Base-by-base conservation (phyloP, 2,329 filamentous ascomycete species). In the Venturiaceae sp. region DNA sequence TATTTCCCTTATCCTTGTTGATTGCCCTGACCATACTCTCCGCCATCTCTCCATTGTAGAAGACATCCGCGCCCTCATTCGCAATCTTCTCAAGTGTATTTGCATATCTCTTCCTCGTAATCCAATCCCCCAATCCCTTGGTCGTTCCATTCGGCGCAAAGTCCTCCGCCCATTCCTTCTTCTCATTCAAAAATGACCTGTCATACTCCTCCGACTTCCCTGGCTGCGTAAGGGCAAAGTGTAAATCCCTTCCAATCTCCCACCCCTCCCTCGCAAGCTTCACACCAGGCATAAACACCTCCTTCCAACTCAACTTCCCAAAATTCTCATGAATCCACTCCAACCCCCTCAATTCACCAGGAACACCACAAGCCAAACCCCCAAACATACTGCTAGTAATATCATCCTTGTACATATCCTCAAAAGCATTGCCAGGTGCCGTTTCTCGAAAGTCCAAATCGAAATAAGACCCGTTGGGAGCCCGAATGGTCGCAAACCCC, bases 361-460 rank as follows among this genome's bases (percentile, higher is more conserved):
- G 88, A 0, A 92, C 81, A 44, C 78, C 87, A 46, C 62, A 39
- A 2, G 72, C 86, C 33, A 95, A 73, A 0, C 90, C 91, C 2
- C 89, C 88, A 30, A 76, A 77, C 1, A 92, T 75, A 58, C 88
- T 91, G 1, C 80, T 83, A 1, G 78, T 71, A 1, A 80, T 76
- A 62, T 94, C 86, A 58, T 84, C 83, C 60, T 82, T 79, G 70
- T 87, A 97, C 92, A 97, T 97, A 66, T 95, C 83, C 71, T 91
- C 79, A 63, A 80, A 85, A 0, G 91, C 88, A 0, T 89, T 88
- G 0, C 86, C 87, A 0, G 92, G 92, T 0, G 92, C 92, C 0
- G 87, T 84, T 71, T 97, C 92, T 52, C 92, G 81, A 68, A 95
- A 97, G 72, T 97, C 92, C 64, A 97, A 84, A 60, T 86, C 85